phyloP scores from a whole-genome alignment of 2,329 filamentous ascomycete species.

The Calonectria hongkongensis region DNA sequence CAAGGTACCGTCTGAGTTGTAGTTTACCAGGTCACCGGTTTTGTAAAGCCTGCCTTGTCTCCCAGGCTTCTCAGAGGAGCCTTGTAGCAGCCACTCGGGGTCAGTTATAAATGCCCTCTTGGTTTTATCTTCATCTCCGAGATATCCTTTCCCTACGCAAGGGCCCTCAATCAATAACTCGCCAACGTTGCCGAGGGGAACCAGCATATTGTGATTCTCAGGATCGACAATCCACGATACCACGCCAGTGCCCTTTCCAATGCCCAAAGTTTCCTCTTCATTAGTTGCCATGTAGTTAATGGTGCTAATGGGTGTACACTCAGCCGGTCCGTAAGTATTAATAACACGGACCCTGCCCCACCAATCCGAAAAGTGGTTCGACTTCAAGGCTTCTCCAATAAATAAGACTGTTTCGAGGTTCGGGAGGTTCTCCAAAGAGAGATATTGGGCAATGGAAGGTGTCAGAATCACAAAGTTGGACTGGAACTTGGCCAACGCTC shows the following conservation, averaged over 20 bases:
- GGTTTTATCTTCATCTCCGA: constrained; percentile 43
- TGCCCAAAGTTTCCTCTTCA: neutral
- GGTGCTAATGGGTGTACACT: constrained; percentile 28
- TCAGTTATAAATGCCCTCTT: constrained; percentile 55
- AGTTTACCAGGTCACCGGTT: constrained; percentile 43
- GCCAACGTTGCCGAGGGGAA: constrained; percentile 45
- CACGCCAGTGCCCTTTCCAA: constrained; percentile 21
- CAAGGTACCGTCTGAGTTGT: constrained; percentile 58
- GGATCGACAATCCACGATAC: constrained; percentile 48
- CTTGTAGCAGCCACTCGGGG: constrained; percentile 46
- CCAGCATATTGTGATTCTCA: constrained; percentile 42
- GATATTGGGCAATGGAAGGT: constrained; percentile 21
- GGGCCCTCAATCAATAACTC: constrained; percentile 52
- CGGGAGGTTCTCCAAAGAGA: neutral
- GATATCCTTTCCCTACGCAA: constrained; percentile 45
- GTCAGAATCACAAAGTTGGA: neutral
- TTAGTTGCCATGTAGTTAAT: constrained; percentile 6
- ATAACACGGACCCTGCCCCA: constrained; percentile 54
- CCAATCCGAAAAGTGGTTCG: constrained; percentile 47
- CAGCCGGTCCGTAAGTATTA: constrained; percentile 32
- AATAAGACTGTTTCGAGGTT: constrained; percentile 8
- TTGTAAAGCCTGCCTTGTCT: constrained; percentile 35
- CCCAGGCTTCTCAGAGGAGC: constrained; percentile 48
- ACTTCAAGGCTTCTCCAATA: neutral
- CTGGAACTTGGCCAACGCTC: neutral